These are phyloP conservation scores for Metschnikowia borealis DNA, from an alignment of 805 yeast species.

Conservation along the genomic window DNA sequence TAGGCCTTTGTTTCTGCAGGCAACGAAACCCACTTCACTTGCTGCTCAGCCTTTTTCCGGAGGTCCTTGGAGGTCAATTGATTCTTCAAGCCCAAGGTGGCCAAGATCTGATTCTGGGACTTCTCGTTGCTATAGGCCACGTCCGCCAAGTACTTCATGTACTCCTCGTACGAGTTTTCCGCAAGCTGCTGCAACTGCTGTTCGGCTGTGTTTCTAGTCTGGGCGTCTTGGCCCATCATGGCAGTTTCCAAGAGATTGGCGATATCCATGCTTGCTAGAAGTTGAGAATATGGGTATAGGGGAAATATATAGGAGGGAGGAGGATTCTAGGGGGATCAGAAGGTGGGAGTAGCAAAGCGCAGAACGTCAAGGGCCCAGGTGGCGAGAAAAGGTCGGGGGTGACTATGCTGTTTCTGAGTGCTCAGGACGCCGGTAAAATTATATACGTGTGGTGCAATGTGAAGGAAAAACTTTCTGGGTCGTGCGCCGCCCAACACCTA, in stretches of 20 bases:
- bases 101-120: conserved; percentile 85
- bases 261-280: conserved; percentile 47
- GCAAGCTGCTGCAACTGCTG: conserved; percentile 68
- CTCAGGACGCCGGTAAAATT: conserved; percentile 1
- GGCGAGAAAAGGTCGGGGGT: neutral
- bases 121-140: conserved; percentile 66
- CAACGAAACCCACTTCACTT: conserved; percentile 70
- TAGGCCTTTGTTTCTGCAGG: conserved; percentile 52
- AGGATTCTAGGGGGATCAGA: neutral
- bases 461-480: conserved; percentile 7
- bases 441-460: conserved; percentile 8
- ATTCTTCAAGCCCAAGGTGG: conserved; percentile 84
- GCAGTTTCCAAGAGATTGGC: conserved; percentile 70
- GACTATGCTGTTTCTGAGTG: conserved; percentile 1
- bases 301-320: neutral
- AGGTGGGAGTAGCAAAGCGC: neutral
- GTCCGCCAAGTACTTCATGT: conserved; percentile 63
- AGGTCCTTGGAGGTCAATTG: conserved; percentile 79
- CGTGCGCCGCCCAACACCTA: conserved; percentile 9
- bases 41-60: conserved; percentile 52
- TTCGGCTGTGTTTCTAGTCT: conserved; percentile 73
- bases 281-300: neutral
- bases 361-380: conserved; percentile 1
- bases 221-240: conserved; percentile 62
- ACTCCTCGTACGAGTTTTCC: conserved; percentile 70